Evolutionary conservation across 306 rosid genomes (phyloP).

Genomic region (Vigna nakashimae): DNA sequence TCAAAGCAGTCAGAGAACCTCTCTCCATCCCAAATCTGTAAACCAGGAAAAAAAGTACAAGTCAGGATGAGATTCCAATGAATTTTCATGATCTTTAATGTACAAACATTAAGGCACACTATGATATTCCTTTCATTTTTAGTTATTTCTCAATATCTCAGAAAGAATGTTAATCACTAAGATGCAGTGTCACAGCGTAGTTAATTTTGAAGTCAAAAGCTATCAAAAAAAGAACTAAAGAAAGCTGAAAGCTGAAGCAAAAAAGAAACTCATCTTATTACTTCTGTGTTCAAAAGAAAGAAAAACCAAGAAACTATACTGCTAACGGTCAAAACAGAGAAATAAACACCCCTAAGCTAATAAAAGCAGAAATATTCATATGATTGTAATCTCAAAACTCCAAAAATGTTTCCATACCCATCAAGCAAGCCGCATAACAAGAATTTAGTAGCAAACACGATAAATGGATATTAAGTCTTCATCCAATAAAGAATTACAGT

Average conservation of each 20-base stretch:
- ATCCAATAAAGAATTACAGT: not conserved
- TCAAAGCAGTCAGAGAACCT: constrained; percentile 70
- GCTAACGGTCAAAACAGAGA: too few relatives aligned
- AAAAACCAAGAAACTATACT: too few relatives aligned
- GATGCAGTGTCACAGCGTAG: not conserved
- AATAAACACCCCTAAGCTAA: too few relatives aligned
- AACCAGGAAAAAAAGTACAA: constrained; percentile 35
- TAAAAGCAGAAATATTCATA: too few relatives aligned
- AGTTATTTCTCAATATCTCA: not conserved
- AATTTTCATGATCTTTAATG: constrained; percentile 17
- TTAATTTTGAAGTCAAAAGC: not conserved
- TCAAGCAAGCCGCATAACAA: not conserved
- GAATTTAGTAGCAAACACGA: constrained; percentile 11
- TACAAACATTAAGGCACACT: not conserved
- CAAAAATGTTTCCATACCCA: not conserved
- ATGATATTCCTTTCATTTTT: not conserved
- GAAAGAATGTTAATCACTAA: not conserved
- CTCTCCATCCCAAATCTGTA: constrained; percentile 83
- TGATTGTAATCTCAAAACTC: not conserved
- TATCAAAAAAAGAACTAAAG: too few relatives aligned
- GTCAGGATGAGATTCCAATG: constrained; percentile 18
- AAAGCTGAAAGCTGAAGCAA: too few relatives aligned
- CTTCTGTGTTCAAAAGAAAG: too few relatives aligned
- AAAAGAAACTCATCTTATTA: too few relatives aligned
- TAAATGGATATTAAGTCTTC: constrained; percentile 22